Evolutionary conservation across 2,329 filamentous ascomycete species (phyloP).

Genomic region (Thyridium curvatum): DNA sequence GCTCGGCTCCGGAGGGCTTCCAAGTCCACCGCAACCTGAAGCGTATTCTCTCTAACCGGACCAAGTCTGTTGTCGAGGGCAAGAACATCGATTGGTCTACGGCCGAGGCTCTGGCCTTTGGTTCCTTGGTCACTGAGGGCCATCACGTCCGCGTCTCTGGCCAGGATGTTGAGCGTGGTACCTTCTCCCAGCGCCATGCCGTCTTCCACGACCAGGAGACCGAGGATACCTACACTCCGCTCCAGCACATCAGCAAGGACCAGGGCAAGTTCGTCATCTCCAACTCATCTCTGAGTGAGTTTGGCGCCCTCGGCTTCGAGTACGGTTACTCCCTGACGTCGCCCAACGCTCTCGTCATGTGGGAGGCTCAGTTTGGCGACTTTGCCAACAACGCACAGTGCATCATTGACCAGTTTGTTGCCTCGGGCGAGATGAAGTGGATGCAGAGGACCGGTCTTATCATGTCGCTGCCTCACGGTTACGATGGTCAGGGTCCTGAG

Average conservation of each 20-base stretch:
- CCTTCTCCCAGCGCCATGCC: constrained; percentile 95
- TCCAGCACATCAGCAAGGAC: constrained; percentile 82
- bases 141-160: constrained; percentile 97
- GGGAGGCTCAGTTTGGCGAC: constrained; percentile 99
- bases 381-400: constrained; percentile 99
- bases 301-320: constrained; percentile 83
- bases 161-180: constrained; percentile 98
- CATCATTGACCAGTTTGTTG: constrained; percentile 98
- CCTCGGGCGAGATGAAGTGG: constrained; percentile 97
- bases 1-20: constrained; percentile 76
- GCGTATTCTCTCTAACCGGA: constrained; percentile 83
- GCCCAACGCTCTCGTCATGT: constrained; percentile 95
- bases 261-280: constrained; percentile 95
- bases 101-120: constrained; percentile 91
- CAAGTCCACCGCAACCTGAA: constrained; percentile 91
- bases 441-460: constrained; percentile 95
- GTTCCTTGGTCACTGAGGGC: constrained; percentile 82
- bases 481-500: constrained; percentile 96
- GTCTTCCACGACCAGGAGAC: constrained; percentile 97
- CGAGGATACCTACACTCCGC: constrained; percentile 85
- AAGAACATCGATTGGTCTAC: constrained; percentile 97
- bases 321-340: constrained; percentile 98
- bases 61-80: constrained; percentile 88
- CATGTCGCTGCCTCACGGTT: constrained; percentile 93
- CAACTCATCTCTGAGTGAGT: constrained; percentile 79